Conservation (phyloP, 805 yeast species). For the Sugiyamaella chiloensis region DNA sequence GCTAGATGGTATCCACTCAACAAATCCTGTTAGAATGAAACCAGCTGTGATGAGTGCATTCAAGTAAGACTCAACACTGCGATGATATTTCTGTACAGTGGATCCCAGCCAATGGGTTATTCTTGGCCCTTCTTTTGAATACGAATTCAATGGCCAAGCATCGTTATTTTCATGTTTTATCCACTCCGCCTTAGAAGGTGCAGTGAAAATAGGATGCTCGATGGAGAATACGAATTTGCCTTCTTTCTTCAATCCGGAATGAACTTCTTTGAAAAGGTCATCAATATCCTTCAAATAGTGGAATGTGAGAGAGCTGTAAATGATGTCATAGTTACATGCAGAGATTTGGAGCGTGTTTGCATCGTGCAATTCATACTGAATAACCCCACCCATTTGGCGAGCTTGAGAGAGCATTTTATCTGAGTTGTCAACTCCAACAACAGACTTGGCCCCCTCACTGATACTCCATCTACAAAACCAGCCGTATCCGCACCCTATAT, state of each 20-base stretch:
- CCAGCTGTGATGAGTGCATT: background rate
- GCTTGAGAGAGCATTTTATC: background rate
- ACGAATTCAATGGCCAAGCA: background rate
- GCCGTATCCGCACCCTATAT: slow-evolving; percentile 2
- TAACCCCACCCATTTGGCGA: slow-evolving; percentile 1
- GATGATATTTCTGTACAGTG: background rate
- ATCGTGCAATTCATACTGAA: background rate
- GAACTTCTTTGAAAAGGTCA: background rate
- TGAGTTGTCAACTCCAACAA: background rate
- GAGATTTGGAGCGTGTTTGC: background rate
- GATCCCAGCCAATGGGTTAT: slow-evolving; percentile 3
- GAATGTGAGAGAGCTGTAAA: slow-evolving; percentile 1
- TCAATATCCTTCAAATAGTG: background rate
- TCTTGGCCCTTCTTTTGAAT: background rate
- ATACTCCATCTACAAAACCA: slow-evolving; percentile 3
- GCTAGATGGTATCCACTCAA: slow-evolving; percentile 1
- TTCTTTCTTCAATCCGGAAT: background rate
- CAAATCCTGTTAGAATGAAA: background rate
- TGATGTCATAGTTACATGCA: background rate
- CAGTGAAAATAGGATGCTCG: slow-evolving; percentile 2
- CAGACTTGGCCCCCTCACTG: background rate
- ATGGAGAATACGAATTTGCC: slow-evolving; percentile 1
- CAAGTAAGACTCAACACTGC: background rate
- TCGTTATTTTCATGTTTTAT: background rate
- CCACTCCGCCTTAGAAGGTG: background rate